Evolutionary conservation across 2,329 filamentous ascomycete genomes (phyloP).

Genomic region (Exophiala xenobiotica): DNA sequence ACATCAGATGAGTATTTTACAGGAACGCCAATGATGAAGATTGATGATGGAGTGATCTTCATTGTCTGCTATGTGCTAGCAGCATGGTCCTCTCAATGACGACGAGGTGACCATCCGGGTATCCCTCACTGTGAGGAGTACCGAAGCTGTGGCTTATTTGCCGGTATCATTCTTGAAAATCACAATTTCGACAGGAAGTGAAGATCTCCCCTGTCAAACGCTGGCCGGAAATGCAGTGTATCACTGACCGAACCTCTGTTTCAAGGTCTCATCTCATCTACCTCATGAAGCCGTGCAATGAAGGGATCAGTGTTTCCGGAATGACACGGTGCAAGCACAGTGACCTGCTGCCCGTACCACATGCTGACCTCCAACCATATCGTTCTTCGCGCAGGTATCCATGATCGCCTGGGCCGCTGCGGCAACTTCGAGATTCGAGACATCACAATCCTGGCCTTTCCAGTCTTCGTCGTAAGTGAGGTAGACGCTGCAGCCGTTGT

Average conservation of each 20-base stretch:
- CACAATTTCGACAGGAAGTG: too few relatives aligned
- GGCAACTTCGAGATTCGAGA: conserved; percentile 7
- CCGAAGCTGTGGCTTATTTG: too few relatives aligned
- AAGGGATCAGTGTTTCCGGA: not conserved
- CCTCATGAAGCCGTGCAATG: too few relatives aligned
- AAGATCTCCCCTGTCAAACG: too few relatives aligned
- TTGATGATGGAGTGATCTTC: not conserved
- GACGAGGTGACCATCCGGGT: too few relatives aligned
- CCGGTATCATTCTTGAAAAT: too few relatives aligned
- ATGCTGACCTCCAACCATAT: conserved; percentile 2
- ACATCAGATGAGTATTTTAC: too few relatives aligned
- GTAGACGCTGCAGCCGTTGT: not conserved
- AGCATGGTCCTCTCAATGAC: not conserved
- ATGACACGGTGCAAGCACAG: not conserved
- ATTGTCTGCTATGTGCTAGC: not conserved
- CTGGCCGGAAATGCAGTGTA: too few relatives aligned
- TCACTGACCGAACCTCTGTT: too few relatives aligned
- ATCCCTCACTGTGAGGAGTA: too few relatives aligned
- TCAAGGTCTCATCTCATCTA: too few relatives aligned
- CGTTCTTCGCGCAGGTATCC: conserved; percentile 5
- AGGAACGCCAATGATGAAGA: too few relatives aligned
- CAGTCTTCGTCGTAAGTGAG: conserved; percentile 10
- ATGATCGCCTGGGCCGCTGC: conserved; percentile 8
- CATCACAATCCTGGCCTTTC: not conserved
- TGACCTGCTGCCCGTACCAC: conserved; percentile 3